Percentiles rank a stretch among this genome's conserved stretches.
These are phyloP conservation scores for Zymoseptoria passerinii DNA, from an alignment of 2,329 filamentous ascomycete genomes.

Conservation along the genomic window DNA sequence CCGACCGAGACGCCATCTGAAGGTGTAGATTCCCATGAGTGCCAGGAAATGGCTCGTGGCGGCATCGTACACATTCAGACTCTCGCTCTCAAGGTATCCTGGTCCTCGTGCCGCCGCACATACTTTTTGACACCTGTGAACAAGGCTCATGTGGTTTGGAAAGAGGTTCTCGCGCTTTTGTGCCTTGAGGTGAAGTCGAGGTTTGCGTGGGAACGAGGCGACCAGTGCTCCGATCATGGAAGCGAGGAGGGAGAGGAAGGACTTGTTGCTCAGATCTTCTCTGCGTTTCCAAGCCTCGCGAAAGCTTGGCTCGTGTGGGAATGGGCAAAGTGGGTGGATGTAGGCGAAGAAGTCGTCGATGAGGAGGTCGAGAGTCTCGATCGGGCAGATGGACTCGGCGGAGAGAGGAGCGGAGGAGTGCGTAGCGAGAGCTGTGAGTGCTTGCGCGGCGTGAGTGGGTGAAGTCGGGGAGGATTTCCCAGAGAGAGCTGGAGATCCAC, in stretches of 20 bases:
- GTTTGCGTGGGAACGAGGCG: constrained; percentile 66
- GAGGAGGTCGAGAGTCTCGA: constrained; percentile 58
- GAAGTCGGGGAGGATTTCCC: constrained; percentile 40
- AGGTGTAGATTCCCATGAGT: constrained; percentile 57
- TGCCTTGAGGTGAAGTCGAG: constrained; percentile 59
- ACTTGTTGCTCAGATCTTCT: constrained; percentile 56
- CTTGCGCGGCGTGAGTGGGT: constrained; percentile 46
- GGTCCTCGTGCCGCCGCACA: constrained; percentile 59
- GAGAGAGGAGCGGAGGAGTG: constrained; percentile 41
- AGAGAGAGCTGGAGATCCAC: constrained; percentile 34
- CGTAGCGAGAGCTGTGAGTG: constrained; percentile 42
- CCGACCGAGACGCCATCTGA: constrained; percentile 58
- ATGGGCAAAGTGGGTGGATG: constrained; percentile 67
- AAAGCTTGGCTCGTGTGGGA: constrained; percentile 72
- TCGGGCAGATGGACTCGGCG: constrained; percentile 62
- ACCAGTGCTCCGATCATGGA: constrained; percentile 69
- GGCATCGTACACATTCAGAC: constrained; percentile 53
- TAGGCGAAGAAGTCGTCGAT: constrained; percentile 80
- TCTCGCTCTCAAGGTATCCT: constrained; percentile 45
- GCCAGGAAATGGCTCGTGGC: constrained; percentile 70
- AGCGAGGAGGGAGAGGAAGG: constrained; percentile 62
- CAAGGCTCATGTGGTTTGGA: constrained; percentile 59
- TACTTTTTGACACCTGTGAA: constrained; percentile 62
- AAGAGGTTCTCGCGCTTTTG: constrained; percentile 58
- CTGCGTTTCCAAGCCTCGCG: constrained; percentile 58